Conservation (phyloP, 352 stramenopile genomes). For the Pythium oligandrum region DNA sequence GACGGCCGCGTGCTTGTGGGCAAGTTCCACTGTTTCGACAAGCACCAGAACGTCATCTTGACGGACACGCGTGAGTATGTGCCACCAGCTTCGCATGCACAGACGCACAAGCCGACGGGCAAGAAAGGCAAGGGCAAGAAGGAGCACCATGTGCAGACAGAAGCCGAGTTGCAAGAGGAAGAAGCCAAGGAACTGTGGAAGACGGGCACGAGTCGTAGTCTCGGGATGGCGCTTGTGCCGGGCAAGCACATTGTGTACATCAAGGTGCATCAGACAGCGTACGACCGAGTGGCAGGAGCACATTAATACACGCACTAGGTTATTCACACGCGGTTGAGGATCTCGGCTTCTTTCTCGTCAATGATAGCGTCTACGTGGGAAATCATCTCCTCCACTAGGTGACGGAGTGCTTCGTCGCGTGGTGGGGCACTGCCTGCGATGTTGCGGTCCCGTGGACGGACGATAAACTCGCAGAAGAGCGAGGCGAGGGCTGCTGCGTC, state of each 20-base stretch:
- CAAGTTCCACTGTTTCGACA: slow-evolving; percentile 76
- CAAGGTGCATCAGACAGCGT: slow-evolving; percentile 30
- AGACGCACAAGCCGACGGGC: slow-evolving; percentile 2
- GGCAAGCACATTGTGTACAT: slow-evolving; percentile 76
- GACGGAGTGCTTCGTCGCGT: slow-evolving; percentile 13
- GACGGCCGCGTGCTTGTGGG: slow-evolving; percentile 66
- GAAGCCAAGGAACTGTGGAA: slow-evolving; percentile 28
- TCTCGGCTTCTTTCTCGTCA: slow-evolving; percentile 59
- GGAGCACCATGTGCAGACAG: neutral
- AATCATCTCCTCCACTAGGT: slow-evolving; percentile 69
- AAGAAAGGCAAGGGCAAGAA: slow-evolving; percentile 31
- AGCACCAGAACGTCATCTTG: slow-evolving; percentile 79
- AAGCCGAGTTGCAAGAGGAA: slow-evolving; percentile 22
- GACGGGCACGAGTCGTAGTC: slow-evolving; percentile 32
- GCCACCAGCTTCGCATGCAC: slow-evolving; percentile 18
- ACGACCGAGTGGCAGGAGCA: no score
- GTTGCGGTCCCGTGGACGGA: slow-evolving; percentile 28
- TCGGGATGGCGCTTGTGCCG: slow-evolving; percentile 74
- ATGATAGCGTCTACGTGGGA: slow-evolving; percentile 68
- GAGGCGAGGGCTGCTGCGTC: slow-evolving; percentile 43
- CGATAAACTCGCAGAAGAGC: slow-evolving; percentile 50
- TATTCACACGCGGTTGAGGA: slow-evolving; percentile 33
- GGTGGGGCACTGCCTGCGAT: slow-evolving; percentile 5
- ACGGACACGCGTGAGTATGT: slow-evolving; percentile 64
- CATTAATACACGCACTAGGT: no score